Percentiles rank a stretch among this genome's conserved stretches.
Conservation (phyloP, 148 eudicot genomes). For the Hydrangea macrophylla region DNA sequence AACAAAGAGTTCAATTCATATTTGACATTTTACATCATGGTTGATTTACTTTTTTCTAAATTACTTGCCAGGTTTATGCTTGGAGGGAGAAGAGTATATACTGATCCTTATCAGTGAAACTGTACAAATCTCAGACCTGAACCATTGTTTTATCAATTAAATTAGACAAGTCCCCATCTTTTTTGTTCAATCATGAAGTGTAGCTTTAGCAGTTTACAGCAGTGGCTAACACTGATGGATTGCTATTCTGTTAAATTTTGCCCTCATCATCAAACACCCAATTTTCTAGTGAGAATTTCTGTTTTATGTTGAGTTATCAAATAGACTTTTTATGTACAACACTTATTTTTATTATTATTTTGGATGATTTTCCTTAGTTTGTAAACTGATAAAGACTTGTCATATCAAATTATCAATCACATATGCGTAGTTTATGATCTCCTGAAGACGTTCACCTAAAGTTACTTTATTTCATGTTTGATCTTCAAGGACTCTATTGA, state of each 20-base stretch:
- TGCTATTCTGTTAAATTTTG: not conserved
- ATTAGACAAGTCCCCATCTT: no score
- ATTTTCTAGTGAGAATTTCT: not conserved
- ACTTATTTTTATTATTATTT: no score
- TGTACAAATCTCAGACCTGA: not conserved
- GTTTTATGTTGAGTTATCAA: not conserved
- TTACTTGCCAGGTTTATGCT: not conserved
- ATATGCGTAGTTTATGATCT: no score
- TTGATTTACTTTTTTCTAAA: not conserved
- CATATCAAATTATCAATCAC: no score
- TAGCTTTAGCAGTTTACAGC: not conserved
- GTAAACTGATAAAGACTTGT: no score
- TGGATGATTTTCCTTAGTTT: not conserved
- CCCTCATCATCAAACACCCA: not conserved
- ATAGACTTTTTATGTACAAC: not conserved
- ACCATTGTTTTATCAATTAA: not conserved
- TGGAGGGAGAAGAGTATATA: conserved; percentile 1
- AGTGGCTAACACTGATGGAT: not conserved
- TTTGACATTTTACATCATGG: not conserved
- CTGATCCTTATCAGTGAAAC: not conserved
- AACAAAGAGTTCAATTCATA: not conserved
- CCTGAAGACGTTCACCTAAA: no score
- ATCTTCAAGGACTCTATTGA: no score
- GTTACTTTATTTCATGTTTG: no score
- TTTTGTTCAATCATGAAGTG: not conserved